A percentile compares a stretch with the other conserved stretches of the same genome.
phyloP scores from a whole-genome alignment of 225 moss, liverwort and hornwort genomes.

The Takakia lepidozioides region DNA sequence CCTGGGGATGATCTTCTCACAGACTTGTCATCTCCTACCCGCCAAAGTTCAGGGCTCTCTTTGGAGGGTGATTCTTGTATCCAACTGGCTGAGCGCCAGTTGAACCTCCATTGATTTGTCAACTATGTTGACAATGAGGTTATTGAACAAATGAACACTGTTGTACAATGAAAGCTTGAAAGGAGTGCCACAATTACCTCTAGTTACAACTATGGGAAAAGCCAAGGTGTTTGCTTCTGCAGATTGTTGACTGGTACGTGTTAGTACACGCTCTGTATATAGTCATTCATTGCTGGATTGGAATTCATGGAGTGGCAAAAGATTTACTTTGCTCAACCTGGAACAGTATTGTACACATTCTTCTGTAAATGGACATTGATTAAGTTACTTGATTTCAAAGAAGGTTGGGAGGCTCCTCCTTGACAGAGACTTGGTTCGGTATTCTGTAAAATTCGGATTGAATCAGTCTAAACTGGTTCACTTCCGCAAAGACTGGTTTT shows the following conservation, averaged over 20 bases:
- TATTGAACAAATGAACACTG: background rate
- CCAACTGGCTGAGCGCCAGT: constrained; percentile 56
- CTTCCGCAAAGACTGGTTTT: no score
- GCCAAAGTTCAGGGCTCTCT: constrained; percentile 12
- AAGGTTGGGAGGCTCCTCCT: no score
- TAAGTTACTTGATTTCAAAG: no score
- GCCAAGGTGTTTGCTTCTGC: constrained; percentile 7
- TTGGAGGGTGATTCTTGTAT: constrained; percentile 76
- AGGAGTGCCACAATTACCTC: no score
- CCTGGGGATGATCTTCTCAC: constrained; percentile 36
- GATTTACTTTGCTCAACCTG: constrained; percentile 12
- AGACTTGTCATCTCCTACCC: constrained; percentile 13
- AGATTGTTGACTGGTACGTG: constrained; percentile 13
- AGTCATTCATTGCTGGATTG: constrained; percentile 38
- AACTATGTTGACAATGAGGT: constrained; percentile 6
- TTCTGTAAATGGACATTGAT: constrained; percentile 47
- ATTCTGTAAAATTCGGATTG: no score
- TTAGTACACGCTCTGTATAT: constrained; percentile 15
- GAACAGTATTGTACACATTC: constrained; percentile 34
- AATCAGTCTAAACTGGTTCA: no score
- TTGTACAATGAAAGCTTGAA: constrained; percentile 9
- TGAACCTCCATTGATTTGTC: constrained; percentile 47
- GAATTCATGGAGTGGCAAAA: constrained; percentile 12
- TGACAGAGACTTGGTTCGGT: no score
- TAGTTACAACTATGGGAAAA: no score